These are phyloP conservation scores for Populus euphratica DNA, from an alignment of 345 rosid genomes.

Conservation along the genomic window DNA sequence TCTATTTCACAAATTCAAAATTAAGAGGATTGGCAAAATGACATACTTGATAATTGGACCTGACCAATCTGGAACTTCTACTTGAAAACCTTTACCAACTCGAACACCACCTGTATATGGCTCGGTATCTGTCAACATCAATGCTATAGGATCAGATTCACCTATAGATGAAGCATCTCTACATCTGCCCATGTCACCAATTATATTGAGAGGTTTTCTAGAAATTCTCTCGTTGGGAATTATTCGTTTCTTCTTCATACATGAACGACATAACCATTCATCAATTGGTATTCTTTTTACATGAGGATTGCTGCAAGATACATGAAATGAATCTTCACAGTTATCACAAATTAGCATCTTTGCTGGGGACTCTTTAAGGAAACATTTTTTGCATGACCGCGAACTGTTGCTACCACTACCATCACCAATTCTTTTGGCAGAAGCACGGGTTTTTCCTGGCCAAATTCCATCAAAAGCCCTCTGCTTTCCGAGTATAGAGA, in stretches of 20 bases:
- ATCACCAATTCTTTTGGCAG: slow-evolving; percentile 26
- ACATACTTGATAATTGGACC: slow-evolving; percentile 64
- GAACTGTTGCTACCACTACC: slow-evolving; percentile 32
- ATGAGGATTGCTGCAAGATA: slow-evolving; percentile 62
- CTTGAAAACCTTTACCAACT: slow-evolving; percentile 85
- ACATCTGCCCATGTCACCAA: slow-evolving; percentile 32
- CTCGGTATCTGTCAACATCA: slow-evolving; percentile 52
- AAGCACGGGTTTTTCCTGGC: slow-evolving; percentile 17
- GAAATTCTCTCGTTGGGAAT: slow-evolving; percentile 27
- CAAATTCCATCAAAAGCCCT: slow-evolving; percentile 32
- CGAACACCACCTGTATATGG: slow-evolving; percentile 51
- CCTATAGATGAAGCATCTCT: slow-evolving; percentile 30
- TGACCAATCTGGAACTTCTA: slow-evolving; percentile 78
- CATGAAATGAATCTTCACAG: slow-evolving; percentile 81
- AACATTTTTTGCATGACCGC: slow-evolving; percentile 65
- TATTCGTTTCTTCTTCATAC: slow-evolving; percentile 52
- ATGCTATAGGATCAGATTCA: slow-evolving; percentile 35
- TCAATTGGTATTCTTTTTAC: slow-evolving; percentile 46
- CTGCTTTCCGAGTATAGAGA: slow-evolving; percentile 32
- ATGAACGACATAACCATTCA: slow-evolving; percentile 82
- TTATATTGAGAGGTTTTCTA: slow-evolving; percentile 33
- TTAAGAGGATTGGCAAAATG: slow-evolving; percentile 13
- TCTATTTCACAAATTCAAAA: neutral
- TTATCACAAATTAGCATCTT: slow-evolving; percentile 81
- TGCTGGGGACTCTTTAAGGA: slow-evolving; percentile 34